Conservation (phyloP, 805 yeast species). For the Phaffomyces thermotolerans region DNA sequence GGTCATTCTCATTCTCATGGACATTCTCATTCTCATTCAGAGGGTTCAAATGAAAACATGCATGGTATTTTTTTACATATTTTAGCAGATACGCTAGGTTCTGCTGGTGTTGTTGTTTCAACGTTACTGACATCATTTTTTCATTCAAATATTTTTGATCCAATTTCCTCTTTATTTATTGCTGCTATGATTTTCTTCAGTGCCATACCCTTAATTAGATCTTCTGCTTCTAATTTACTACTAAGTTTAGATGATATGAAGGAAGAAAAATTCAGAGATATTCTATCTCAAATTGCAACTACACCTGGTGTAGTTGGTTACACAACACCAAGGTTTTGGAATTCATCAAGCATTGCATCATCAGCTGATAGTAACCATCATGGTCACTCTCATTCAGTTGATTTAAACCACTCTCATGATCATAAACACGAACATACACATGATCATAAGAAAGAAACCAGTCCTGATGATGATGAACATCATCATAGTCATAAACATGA, state of each 20-base stretch:
- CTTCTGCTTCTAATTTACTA: constrained; percentile 70
- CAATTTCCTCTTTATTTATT: constrained; percentile 83
- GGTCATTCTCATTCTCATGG: constrained; percentile 33
- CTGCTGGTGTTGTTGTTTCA: constrained; percentile 93
- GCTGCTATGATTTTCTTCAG: constrained; percentile 75
- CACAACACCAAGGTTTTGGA: constrained; percentile 91
- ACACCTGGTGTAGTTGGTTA: constrained; percentile 80
- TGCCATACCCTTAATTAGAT: constrained; percentile 74
- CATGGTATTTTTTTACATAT: constrained; percentile 91
- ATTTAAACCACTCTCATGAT: background rate
- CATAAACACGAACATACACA: background rate
- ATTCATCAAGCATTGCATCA: constrained; percentile 32
- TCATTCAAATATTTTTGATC: constrained; percentile 74
- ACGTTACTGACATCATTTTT: constrained; percentile 69
- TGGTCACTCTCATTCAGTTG: constrained; percentile 19
- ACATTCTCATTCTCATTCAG: constrained; percentile 27
- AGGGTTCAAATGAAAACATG: constrained; percentile 61
- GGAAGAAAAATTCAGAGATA: constrained; percentile 55
- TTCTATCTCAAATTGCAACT: constrained; percentile 58
- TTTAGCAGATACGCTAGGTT: constrained; percentile 92
- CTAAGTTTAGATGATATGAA: constrained; percentile 52
- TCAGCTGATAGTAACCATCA: constrained; percentile 15
- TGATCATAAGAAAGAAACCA: background rate
- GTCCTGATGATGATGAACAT: constrained; percentile 31
- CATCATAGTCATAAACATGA: constrained; percentile 11